These are phyloP conservation scores for Naegleria fowleri DNA, from an alignment of 208 protist species.

Conservation along the genomic window DNA sequence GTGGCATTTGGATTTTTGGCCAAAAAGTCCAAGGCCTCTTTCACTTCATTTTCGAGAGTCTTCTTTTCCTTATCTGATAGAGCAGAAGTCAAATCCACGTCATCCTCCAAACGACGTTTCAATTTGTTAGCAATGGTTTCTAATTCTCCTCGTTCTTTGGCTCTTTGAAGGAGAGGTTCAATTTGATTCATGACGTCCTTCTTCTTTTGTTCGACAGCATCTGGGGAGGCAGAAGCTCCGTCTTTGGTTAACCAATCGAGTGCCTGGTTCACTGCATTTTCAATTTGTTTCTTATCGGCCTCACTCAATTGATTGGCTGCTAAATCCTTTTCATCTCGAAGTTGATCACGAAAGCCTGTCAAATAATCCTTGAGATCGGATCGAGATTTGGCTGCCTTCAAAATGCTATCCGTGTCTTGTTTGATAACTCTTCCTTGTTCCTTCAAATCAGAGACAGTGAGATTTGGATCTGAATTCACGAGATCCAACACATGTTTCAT, in stretches of 20 bases:
- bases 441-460: not conserved
- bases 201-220: not conserved
- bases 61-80: conserved; percentile 72
- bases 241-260: conserved; percentile 63
- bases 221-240: not conserved
- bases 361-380: not conserved
- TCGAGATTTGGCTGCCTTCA: not conserved
- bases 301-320: not conserved
- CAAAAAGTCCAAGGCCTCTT: conserved; percentile 84
- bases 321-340: not conserved
- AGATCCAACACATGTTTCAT: not conserved
- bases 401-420: not conserved
- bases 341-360: not conserved
- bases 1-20: conserved; percentile 85
- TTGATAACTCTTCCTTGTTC: not conserved
- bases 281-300: not conserved
- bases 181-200: not conserved
- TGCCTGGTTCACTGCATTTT: conserved; percentile 11
- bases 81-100: not conserved
- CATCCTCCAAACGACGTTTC: not conserved
- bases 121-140: not conserved
- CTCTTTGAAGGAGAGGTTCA: not conserved
- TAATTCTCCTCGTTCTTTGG: not conserved
- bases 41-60: conserved; percentile 66
- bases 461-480: not conserved